Evolutionary conservation across 192 early-diverging fungal species (phyloP), one percentile per base, ranked within the genome.

Genomic region (Backusella westeae): DNA sequence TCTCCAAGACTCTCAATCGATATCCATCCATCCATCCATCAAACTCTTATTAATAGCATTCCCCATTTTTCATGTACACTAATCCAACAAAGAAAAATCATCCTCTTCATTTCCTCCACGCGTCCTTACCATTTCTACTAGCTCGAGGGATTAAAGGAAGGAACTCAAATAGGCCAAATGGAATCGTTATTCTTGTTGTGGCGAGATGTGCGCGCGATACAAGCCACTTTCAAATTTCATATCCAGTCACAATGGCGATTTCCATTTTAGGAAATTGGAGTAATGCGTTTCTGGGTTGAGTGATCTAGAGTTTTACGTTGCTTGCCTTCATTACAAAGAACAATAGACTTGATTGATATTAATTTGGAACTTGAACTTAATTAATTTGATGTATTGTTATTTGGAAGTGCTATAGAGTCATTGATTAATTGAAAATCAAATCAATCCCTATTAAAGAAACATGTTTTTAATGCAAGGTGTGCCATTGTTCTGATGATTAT

Each of bases 21-120:
- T 14, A 65, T 67, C 26, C 63, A 67, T 67, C 65, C 65, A 75
- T 69, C 39, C 67, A 68, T 68, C 66, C 26, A 68, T 69, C 32
- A 26, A 53, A 3, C 67, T 14, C 9, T 59, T 23, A 59, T 59
- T 2, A 59, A 23, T 59, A 23, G 1, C 53, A 23, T 1, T 23
- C 23, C 53, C 17, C 23, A 21, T 12, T 2, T 23, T 59, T 59
- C 8, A 59, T 59, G 21, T 23, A 4, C 53, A 59, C 53, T 53
- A 53, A 21, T 7, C n/a, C 2, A 49, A 4, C 6, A 6, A 21
- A 6, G 12, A 44, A 44, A 4, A 53, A 9, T n/a, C 53, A 6
- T 26, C 6, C 21, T 2, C 10, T 59, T 8, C 7, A 23, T 59
- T 10, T 59, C 53, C 3, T 23, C 17, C 53, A 8, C n/a, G 53